These are phyloP conservation scores for Silene coronaria DNA, from an alignment of 179 eudicot species.

Conservation along the genomic window DNA sequence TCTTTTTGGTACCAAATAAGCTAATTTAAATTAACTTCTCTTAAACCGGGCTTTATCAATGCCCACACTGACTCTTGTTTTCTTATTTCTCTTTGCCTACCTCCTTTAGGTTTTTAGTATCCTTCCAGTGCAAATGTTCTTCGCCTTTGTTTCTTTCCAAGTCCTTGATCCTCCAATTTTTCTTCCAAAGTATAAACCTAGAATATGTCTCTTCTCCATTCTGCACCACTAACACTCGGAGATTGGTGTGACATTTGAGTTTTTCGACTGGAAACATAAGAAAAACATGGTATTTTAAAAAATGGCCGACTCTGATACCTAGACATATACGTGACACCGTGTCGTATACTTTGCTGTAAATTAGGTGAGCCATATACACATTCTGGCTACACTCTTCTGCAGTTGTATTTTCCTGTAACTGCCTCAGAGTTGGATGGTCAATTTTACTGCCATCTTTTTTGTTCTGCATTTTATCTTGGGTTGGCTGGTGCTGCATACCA, in stretches of 20 bases:
- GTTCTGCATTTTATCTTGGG: no score
- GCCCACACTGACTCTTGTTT: neutral
- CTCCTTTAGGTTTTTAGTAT: neutral
- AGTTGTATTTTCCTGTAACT: slow-evolving; percentile 1
- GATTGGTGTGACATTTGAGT: no score
- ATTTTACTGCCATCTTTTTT: neutral
- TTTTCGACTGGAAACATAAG: no score
- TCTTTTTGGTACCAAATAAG: neutral
- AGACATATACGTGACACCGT: no score
- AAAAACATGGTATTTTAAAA: no score
- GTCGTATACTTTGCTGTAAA: no score
- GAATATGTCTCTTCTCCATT: no score
- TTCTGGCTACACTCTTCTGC: neutral
- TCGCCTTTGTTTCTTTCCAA: neutral
- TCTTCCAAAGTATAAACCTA: no score
- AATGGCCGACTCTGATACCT: no score
- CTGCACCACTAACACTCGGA: no score
- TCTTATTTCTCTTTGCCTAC: neutral
- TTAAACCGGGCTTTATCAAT: neutral
- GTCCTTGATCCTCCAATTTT: no score
- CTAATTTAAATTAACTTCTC: neutral
- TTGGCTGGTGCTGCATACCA: neutral
- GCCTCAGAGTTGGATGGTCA: neutral
- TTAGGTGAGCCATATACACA: no score
- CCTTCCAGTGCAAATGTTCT: neutral